Evolutionary conservation across 2,329 filamentous ascomycete genomes (phyloP), one percentile per base, ranked within the genome.

Genomic region (Fusarium xyrophilum): DNA sequence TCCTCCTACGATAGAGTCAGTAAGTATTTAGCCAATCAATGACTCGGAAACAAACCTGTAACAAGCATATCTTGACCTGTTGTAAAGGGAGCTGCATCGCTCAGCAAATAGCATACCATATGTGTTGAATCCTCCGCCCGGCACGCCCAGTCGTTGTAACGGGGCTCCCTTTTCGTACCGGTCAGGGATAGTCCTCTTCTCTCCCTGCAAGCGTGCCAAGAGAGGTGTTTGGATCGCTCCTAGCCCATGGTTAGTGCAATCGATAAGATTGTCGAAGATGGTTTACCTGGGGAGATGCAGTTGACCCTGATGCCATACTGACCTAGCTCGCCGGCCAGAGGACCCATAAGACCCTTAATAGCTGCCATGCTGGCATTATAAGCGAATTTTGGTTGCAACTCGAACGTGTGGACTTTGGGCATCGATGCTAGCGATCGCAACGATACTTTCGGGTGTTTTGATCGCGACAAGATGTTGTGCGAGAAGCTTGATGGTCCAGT

Each of bases 281-380:
- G 19, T 13, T 27, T 35, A 19, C 33, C 54, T 25, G 43, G 43
- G 2, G 35, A 56, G 19, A 56, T 56, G 15, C 35, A 56, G 25
- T 56, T 56, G 15, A 56, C 53, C 23, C 53, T 50, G 27, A 51
- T 50, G 15, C 43, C 54, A 14, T 56, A 56, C 4, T 56, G 43
- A 2, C 54, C 54, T 7, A 51, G 17, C 21, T 50, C 54, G 15
- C 43, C 43, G 5, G 43, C 54, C 2, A 50, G 6, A 0, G 43
- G 54, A 4, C 54, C 43, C 43, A 56, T 51, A 0, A 56, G 33
- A 0, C 35, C 43, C 17, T 50, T 50, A 27, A 56, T 50, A 39
- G 43, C 54, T 9, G 54, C 33, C 13, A 50, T 33, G 4, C 54
- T 56, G 3, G 54, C 33, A 6, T 50, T 50, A 1, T 50, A 50